Evolutionary conservation across 202 grass and related monocot species (phyloP).

Genomic region (Setaria italica): DNA sequence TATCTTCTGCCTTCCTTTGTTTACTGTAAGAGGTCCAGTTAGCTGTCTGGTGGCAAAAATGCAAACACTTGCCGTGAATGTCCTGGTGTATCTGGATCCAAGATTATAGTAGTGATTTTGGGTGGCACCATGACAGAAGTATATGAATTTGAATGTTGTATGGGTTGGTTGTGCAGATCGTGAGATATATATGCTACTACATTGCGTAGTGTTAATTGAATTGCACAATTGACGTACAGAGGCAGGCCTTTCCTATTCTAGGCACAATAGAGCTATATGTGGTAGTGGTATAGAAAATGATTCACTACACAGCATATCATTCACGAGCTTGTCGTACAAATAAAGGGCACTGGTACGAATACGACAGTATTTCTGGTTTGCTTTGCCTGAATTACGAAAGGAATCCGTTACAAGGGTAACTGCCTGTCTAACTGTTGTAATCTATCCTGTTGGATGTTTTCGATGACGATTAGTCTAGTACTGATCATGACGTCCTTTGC

Average conservation of each 20-base stretch:
- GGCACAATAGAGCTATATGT: neutral
- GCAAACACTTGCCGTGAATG: neutral
- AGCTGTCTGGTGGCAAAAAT: neutral
- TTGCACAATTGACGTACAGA: neutral
- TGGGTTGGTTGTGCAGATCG: neutral
- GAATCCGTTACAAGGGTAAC: neutral
- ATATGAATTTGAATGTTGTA: neutral
- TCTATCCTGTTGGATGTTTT: slow-evolving; percentile 3
- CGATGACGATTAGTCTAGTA: neutral
- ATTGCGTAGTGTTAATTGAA: neutral
- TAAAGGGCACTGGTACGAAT: neutral
- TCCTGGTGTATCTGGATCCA: neutral
- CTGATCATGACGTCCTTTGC: neutral
- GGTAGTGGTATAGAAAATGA: neutral
- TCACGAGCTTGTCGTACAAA: neutral
- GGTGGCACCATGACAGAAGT: neutral
- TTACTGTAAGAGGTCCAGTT: neutral
- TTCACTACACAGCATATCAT: neutral
- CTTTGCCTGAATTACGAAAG: neutral
- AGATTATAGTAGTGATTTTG: slow-evolving; percentile 8
- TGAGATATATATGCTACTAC: neutral
- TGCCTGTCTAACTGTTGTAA: neutral
- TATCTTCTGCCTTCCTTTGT: neutral
- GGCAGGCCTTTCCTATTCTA: neutral
- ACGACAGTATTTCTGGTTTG: neutral